phyloP scores from a whole-genome alignment of 1,139 yeast genomes.

The Diutina neorugosa region DNA sequence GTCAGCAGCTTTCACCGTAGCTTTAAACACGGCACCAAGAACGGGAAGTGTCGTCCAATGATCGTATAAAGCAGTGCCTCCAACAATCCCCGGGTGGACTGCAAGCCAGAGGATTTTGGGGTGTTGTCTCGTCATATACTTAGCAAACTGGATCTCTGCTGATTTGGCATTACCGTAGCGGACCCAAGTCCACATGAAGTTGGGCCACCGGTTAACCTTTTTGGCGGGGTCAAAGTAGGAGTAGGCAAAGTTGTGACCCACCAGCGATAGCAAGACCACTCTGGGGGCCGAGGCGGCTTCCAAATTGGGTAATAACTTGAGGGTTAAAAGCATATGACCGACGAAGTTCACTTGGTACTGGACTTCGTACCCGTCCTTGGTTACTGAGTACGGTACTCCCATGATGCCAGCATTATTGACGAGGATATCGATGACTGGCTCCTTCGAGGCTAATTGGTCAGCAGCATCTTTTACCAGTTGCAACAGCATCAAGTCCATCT shows the following conservation, averaged over 20 bases:
- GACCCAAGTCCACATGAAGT: constrained; percentile 16
- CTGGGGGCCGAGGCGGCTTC: constrained; percentile 18
- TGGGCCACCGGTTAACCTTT: constrained; percentile 16
- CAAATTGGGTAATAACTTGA: constrained; percentile 19
- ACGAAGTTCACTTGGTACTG: constrained; percentile 32
- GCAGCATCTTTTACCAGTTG: constrained; percentile 20
- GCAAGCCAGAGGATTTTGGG: constrained; percentile 24
- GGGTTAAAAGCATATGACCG: constrained; percentile 22
- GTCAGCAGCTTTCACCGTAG: constrained; percentile 8
- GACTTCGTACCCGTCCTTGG: constrained; percentile 27
- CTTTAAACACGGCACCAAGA: constrained; percentile 14
- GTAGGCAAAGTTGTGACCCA: constrained; percentile 19
- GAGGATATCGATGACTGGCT: constrained; percentile 20
- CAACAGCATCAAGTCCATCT: constrained; percentile 24
- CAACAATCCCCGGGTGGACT: constrained; percentile 29
- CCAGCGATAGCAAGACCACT: constrained; percentile 21
- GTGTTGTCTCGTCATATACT: constrained; percentile 15
- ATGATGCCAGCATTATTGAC: constrained; percentile 33
- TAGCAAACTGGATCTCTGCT: constrained; percentile 21
- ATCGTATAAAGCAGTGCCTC: constrained; percentile 23
- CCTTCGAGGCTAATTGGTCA: constrained; percentile 14
- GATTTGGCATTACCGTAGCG: constrained; percentile 27
- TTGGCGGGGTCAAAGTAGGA: constrained; percentile 13
- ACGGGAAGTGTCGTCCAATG: constrained; percentile 18
- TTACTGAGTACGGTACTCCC: constrained; percentile 24